Percentiles rank a stretch among this genome's conserved stretches.
phyloP scores from a whole-genome alignment of 2,329 filamentous ascomycete genomes.

The Scedosporium boydii region DNA sequence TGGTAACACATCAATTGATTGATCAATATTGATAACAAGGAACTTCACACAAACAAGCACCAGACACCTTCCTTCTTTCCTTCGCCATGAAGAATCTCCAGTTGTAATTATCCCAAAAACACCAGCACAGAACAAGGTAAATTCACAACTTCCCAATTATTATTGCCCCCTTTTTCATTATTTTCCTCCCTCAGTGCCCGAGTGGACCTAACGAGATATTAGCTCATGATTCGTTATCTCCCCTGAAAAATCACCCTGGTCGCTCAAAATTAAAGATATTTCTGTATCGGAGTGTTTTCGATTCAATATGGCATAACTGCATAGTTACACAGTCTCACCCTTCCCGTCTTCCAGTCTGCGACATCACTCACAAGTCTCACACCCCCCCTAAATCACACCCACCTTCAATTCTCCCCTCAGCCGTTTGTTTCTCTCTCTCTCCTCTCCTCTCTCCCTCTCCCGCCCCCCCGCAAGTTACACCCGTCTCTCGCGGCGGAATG shows the following conservation, averaged over 20 bases:
- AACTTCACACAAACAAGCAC: background rate
- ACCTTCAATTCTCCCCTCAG: background rate
- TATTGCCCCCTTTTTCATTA: background rate
- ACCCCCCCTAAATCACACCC: background rate
- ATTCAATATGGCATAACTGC: background rate
- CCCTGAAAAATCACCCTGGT: background rate
- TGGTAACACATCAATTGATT: too few relatives aligned
- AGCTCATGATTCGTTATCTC: background rate
- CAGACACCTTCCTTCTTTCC: too few relatives aligned
- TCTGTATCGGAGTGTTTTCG: background rate
- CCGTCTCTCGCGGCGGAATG: constrained; percentile 35
- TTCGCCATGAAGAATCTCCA: too few relatives aligned
- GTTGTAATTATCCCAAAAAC: too few relatives aligned
- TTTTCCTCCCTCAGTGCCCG: background rate
- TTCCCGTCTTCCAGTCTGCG: background rate
- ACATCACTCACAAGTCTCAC: background rate
- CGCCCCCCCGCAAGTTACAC: constrained; percentile 3
- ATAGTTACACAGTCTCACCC: background rate
- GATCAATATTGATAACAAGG: too few relatives aligned
- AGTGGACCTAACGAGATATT: background rate
- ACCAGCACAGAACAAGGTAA: too few relatives aligned
- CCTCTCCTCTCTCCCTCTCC: background rate
- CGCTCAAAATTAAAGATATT: background rate
- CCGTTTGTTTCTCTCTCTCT: background rate
- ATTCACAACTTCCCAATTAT: too few relatives aligned